These are phyloP conservation scores for Hortaea werneckii DNA, from an alignment of 2,329 filamentous ascomycete genomes.

Conservation along the genomic window DNA sequence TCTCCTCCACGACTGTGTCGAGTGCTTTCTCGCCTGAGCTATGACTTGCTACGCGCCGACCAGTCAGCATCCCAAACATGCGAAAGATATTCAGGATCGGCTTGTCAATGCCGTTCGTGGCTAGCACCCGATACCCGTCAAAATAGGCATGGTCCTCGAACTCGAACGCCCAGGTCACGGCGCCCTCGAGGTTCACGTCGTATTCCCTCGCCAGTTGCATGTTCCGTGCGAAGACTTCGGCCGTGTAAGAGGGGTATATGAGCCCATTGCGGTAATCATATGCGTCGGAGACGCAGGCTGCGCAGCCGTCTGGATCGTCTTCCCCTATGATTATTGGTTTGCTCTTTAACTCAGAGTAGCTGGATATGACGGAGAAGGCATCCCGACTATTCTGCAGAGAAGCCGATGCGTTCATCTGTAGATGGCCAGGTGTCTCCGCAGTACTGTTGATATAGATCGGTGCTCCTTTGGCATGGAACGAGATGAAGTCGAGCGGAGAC, in stretches of 20 bases:
- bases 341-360: too few relatives aligned
- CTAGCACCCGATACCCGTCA: slow-evolving; percentile 4
- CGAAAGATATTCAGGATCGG: slow-evolving; percentile 6
- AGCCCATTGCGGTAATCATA: slow-evolving; percentile 4
- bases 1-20: slow-evolving; percentile 1
- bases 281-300: slow-evolving; percentile 2
- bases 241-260: slow-evolving; percentile 5
- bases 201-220: slow-evolving; percentile 3
- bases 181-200: slow-evolving; percentile 2
- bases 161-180: slow-evolving; percentile 4
- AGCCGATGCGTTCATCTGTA: too few relatives aligned
- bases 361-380: too few relatives aligned
- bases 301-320: slow-evolving; percentile 5
- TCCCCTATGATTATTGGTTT: slow-evolving; percentile 1
- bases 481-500: too few relatives aligned
- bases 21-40: slow-evolving; percentile 2
- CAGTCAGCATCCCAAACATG: slow-evolving; percentile 6
- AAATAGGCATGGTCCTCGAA: slow-evolving; percentile 4
- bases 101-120: slow-evolving; percentile 5
- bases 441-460: too few relatives aligned
- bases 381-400: too few relatives aligned
- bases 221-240: slow-evolving; percentile 2
- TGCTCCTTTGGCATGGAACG: too few relatives aligned
- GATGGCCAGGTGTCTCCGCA: too few relatives aligned
- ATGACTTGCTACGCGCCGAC: not conserved